Conservation (phyloP, 495 filamentous ascomycete genomes). For the Penicillium herquei region DNA sequence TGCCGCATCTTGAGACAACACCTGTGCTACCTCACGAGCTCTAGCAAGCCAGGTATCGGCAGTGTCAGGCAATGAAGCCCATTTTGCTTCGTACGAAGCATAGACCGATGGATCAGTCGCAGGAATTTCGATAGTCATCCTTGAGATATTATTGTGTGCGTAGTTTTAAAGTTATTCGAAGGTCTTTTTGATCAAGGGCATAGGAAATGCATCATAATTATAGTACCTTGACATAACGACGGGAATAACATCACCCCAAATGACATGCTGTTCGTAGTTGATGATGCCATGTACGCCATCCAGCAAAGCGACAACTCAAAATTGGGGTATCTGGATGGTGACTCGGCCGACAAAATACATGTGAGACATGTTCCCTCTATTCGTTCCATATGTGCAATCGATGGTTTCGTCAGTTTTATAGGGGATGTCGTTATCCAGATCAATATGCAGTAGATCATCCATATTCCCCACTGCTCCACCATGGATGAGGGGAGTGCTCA, state of each 20-base stretch:
- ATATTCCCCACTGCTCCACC: not conserved
- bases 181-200: not conserved
- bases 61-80: conserved; percentile 42
- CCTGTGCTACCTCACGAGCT: conserved; percentile 51
- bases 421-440: conserved; percentile 19
- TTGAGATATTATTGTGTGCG: not conserved
- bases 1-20: conserved; percentile 52
- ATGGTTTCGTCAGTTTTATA: conserved; percentile 14
- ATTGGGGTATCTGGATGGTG: not conserved
- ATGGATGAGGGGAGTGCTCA: not conserved
- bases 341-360: conserved; percentile 9
- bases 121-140: conserved; percentile 10
- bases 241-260: not conserved
- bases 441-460: conserved; percentile 1
- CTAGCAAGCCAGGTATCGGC: conserved; percentile 49
- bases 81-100: conserved; percentile 44
- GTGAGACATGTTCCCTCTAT: not conserved
- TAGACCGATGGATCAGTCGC: conserved; percentile 53
- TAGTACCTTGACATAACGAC: not conserved
- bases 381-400: not conserved
- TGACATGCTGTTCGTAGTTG: conserved; percentile 5
- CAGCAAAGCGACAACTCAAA: not conserved
- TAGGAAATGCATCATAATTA: conserved; percentile 5
- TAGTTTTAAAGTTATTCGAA: not conserved
- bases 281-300: conserved; percentile 10